phyloP scores from a whole-genome alignment of 1,284 basidiomycete species.

The Cryptococcus wingfieldii region DNA sequence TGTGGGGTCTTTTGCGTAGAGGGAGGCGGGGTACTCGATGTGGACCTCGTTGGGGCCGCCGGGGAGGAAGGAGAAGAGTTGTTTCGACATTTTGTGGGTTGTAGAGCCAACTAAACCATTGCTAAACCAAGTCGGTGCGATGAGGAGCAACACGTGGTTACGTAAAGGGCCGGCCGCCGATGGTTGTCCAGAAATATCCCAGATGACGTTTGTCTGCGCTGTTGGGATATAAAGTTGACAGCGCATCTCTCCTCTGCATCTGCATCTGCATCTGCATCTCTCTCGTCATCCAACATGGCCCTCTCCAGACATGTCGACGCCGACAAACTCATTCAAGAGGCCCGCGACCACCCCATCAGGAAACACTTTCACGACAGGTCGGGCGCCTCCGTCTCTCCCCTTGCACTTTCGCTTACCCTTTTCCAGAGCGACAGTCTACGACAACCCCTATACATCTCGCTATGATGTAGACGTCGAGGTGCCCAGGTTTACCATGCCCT shows the following conservation, averaged over 20 bases:
- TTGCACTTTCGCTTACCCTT: neutral
- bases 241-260: neutral
- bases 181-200: too few relatives aligned
- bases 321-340: slow-evolving; percentile 39
- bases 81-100: too few relatives aligned
- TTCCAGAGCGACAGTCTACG: slow-evolving; percentile 27
- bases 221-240: neutral
- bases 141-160: too few relatives aligned
- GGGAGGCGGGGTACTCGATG: too few relatives aligned
- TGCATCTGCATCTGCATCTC: neutral
- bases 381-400: slow-evolving; percentile 11
- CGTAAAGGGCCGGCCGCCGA: too few relatives aligned
- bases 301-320: slow-evolving; percentile 44
- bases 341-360: slow-evolving; percentile 39
- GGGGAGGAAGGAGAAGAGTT: too few relatives aligned
- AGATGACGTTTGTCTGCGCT: neutral
- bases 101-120: too few relatives aligned
- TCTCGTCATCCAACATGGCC: slow-evolving; percentile 27
- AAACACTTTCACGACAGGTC: slow-evolving; percentile 27
- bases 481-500: slow-evolving; percentile 49
- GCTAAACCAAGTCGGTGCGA: too few relatives aligned
- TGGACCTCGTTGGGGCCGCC: too few relatives aligned
- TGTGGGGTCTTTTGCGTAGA: too few relatives aligned
- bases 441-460: slow-evolving; percentile 39
- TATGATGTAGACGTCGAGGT: slow-evolving; percentile 40